phyloP scores from a whole-genome alignment of 176 grass and related monocot genomes.

The barley (Hordeum vulgare) region MorexV3_pseudomolecules_assembly NC_058520.1:382758942-382759441 shows the following conservation, averaged over 20 bases:
- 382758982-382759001: too few species aligned
- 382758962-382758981: too few species aligned
- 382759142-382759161: neutral
- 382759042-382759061: too few species aligned
- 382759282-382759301: neutral
- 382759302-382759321: neutral
- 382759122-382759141: neutral
- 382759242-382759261: neutral
- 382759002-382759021: too few species aligned
- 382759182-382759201: neutral
- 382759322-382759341: constrained; percentile 14
- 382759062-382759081: too few species aligned
- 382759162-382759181: neutral
- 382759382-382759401: neutral
- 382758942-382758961: too few species aligned
- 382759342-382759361: neutral
- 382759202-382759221: neutral
- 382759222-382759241: neutral
- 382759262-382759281: neutral
- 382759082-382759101: neutral
- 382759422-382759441: constrained; percentile 14
- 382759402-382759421: neutral
- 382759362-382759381: neutral
- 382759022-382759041: too few species aligned
- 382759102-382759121: neutral